Conservation (phyloP, 768 basidiomycete species). For the Amanita subjunquillea region DNA sequence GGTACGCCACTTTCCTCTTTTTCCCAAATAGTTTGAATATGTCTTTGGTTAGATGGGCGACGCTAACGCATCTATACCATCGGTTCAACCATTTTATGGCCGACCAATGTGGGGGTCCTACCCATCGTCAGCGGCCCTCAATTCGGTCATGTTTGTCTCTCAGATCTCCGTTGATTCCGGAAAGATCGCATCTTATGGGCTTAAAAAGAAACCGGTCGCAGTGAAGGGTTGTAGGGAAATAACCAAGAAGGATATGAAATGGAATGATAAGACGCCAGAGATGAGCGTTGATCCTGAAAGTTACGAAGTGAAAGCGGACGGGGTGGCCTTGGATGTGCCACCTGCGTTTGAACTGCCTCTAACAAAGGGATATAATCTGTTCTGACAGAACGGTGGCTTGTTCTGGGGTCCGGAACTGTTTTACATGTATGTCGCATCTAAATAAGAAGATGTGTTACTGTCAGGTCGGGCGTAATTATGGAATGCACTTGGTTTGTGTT, state of each 20-base stretch:
- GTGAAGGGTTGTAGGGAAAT: slow-evolving; percentile 70
- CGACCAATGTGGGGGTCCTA: slow-evolving; percentile 93
- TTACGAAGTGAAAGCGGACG: slow-evolving; percentile 82
- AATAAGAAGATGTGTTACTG: too few species aligned
- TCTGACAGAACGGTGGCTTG: slow-evolving; percentile 26
- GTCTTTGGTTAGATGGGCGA: slow-evolving; percentile 72
- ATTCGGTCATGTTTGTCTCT: slow-evolving; percentile 84
- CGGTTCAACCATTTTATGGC: slow-evolving; percentile 80
- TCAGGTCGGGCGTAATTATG: too few species aligned
- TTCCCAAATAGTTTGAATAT: slow-evolving; percentile 1
- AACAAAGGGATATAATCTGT: slow-evolving; percentile 68
- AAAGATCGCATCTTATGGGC: slow-evolving; percentile 48
- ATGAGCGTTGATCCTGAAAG: slow-evolving; percentile 91
- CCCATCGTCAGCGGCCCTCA: slow-evolving; percentile 67
- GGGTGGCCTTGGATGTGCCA: slow-evolving; percentile 60
- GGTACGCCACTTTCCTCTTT: slow-evolving; percentile 29
- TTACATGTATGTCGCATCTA: too few species aligned
- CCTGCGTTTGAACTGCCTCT: slow-evolving; percentile 67
- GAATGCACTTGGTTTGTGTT: too few species aligned
- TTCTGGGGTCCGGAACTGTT: neutral
- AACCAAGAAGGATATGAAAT: slow-evolving; percentile 88
- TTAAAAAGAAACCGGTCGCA: slow-evolving; percentile 41
- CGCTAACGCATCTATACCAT: slow-evolving; percentile 92
- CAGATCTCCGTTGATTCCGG: slow-evolving; percentile 50
- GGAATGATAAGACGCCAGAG: slow-evolving; percentile 72